Evolutionary conservation across 192 early-diverging fungal genomes (phyloP).

Genomic region (Entrophospora sp.): DNA sequence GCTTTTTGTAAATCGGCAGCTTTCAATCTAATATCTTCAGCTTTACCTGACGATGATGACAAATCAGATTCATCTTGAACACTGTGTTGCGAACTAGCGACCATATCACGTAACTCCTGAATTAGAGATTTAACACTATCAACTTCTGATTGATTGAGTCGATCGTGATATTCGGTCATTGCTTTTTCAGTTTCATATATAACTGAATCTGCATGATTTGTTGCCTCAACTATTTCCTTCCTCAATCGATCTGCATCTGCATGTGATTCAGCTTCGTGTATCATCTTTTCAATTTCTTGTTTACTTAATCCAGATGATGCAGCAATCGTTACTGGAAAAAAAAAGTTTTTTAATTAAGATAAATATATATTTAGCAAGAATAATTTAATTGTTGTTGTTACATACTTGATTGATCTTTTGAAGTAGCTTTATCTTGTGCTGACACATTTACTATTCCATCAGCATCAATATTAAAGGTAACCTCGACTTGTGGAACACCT

Average conservation of each 20-base stretch:
- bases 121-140: conserved; percentile 84
- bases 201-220: conserved; percentile 85
- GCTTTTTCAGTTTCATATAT: conserved; percentile 92
- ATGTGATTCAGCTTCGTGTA: conserved; percentile 79
- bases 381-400: neutral
- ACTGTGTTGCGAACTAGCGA: conserved; percentile 61
- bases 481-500: conserved; percentile 96
- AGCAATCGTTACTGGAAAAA: conserved; percentile 71
- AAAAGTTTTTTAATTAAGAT: neutral
- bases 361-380: neutral
- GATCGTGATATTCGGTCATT: conserved; percentile 94
- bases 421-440: conserved; percentile 95
- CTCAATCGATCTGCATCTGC: conserved; percentile 89
- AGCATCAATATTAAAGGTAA: conserved; percentile 98
- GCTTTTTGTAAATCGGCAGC: conserved; percentile 77
- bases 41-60: no score
- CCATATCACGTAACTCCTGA: conserved; percentile 65
- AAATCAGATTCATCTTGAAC: no score
- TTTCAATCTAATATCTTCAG: conserved; percentile 87
- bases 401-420: conserved; percentile 83
- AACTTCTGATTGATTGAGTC: conserved; percentile 78
- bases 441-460: conserved; percentile 98
- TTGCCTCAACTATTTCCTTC: conserved; percentile 90
- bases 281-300: conserved; percentile 96
- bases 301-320: conserved; percentile 89